A percentile compares a stretch with the other conserved stretches of the same genome.
phyloP scores from a whole-genome alignment of 495 filamentous ascomycete genomes.

The Penicillium goetzii region DNA sequence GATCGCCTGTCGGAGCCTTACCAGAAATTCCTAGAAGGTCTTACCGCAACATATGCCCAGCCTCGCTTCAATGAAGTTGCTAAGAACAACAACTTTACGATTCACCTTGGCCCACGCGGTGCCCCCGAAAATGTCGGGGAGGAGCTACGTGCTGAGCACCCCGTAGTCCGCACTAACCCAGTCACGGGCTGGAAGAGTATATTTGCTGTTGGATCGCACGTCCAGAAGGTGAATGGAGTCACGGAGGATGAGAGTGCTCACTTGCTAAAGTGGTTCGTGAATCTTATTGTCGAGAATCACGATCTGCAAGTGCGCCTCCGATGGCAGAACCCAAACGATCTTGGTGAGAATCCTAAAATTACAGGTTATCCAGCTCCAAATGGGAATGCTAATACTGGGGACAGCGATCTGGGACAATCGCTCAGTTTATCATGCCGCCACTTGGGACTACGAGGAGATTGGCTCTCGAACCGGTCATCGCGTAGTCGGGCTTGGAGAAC shows the following conservation, averaged over 20 bases:
- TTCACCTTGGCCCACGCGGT: conserved; percentile 62
- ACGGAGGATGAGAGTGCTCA: conserved; percentile 65
- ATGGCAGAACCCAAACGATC: conserved; percentile 64
- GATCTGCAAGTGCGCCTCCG: conserved; percentile 74
- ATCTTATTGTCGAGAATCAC: conserved; percentile 73
- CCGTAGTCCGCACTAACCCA: conserved; percentile 79
- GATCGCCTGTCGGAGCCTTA: conserved; percentile 71
- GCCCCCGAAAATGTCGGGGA: conserved; percentile 70
- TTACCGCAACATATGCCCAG: conserved; percentile 69
- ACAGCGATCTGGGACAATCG: conserved; percentile 84
- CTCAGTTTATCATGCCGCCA: conserved; percentile 70
- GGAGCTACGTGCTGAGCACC: conserved; percentile 65
- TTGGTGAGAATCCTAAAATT: conserved; percentile 37
- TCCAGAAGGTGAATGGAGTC: conserved; percentile 66
- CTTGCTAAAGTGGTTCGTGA: conserved; percentile 64
- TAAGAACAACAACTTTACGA: conserved; percentile 54
- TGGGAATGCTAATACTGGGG: not conserved
- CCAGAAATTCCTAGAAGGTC: conserved; percentile 66
- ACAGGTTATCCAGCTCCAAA: not conserved
- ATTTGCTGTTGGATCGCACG: conserved; percentile 66
- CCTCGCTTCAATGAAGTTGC: conserved; percentile 62
- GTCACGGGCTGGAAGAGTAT: conserved; percentile 82
- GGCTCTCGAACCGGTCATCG: conserved; percentile 63
- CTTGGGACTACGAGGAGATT: conserved; percentile 66
- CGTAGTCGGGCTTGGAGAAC: conserved; percentile 68